phyloP scores from a whole-genome alignment of 2,329 filamentous ascomycete genomes.

The Neonectria hederae region DNA sequence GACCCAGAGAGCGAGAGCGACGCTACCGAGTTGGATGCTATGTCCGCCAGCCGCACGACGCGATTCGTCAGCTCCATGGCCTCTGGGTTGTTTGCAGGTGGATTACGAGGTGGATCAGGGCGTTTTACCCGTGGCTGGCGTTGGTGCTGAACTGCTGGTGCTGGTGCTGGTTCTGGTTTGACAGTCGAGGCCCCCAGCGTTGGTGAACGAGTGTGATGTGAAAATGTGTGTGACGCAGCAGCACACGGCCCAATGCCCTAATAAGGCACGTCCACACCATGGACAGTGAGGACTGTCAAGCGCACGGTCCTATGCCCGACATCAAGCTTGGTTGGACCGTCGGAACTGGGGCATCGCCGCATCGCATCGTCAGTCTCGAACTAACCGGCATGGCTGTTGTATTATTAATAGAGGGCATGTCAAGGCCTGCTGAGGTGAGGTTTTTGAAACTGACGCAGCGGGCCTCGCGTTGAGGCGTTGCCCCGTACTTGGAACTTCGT shows the following conservation, averaged over 20 bases:
- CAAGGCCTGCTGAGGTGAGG: slow-evolving; percentile 29
- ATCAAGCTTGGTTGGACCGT: slow-evolving; percentile 11
- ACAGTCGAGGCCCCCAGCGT: slow-evolving; percentile 30
- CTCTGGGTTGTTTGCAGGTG: slow-evolving; percentile 36
- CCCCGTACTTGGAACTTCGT: background rate
- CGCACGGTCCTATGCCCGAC: slow-evolving; percentile 35
- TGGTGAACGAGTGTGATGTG: slow-evolving; percentile 24
- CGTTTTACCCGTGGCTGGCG: slow-evolving; percentile 32
- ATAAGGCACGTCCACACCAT: slow-evolving; percentile 31
- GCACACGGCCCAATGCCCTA: slow-evolving; percentile 40
- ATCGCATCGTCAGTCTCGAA: slow-evolving; percentile 28
- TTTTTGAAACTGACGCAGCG: slow-evolving; percentile 32
- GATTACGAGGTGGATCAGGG: slow-evolving; percentile 35
- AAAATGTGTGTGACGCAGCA: slow-evolving; percentile 37
- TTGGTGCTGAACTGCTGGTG: slow-evolving; percentile 15
- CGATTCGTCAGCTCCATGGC: slow-evolving; percentile 33
- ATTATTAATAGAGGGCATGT: slow-evolving; percentile 39
- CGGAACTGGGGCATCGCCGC: background rate
- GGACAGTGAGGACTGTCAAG: slow-evolving; percentile 34
- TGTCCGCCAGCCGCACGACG: slow-evolving; percentile 24
- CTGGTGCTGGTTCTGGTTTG: slow-evolving; percentile 20
- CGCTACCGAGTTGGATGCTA: slow-evolving; percentile 34
- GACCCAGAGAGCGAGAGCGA: slow-evolving; percentile 23
- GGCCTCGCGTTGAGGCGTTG: slow-evolving; percentile 1
- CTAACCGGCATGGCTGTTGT: slow-evolving; percentile 29